These are phyloP conservation scores for Talaromyces ruber DNA, from an alignment of 495 filamentous ascomycete species.

Conservation along the genomic window DNA sequence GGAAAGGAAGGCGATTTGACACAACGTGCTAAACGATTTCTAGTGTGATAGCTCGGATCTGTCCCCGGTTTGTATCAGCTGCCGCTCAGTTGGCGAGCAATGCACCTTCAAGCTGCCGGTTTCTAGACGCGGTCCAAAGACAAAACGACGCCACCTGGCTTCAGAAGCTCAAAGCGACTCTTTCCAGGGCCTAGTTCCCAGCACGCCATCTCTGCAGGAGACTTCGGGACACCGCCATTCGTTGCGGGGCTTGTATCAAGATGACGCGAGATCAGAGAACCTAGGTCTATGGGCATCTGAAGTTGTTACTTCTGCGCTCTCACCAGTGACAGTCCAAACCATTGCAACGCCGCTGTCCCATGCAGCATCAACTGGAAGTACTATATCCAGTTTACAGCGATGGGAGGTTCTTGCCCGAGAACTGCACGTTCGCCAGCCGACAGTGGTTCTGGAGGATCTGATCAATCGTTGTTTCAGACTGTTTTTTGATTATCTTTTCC, in stretches of 20 bases:
- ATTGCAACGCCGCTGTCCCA: slow-evolving; percentile 8
- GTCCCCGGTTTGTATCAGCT: slow-evolving; percentile 10
- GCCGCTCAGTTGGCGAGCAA: slow-evolving; percentile 6
- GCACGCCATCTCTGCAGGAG: background rate
- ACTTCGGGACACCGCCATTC: background rate
- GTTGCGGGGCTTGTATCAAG: background rate
- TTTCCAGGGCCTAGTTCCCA: background rate
- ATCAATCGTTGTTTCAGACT: slow-evolving; percentile 16
- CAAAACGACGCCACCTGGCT: slow-evolving; percentile 6
- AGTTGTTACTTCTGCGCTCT: slow-evolving; percentile 12
- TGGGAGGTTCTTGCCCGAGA: slow-evolving; percentile 9
- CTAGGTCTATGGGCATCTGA: slow-evolving; percentile 10
- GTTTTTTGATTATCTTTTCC: slow-evolving; percentile 20
- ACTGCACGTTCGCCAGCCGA: background rate
- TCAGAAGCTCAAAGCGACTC: background rate
- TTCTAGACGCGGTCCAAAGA: slow-evolving; percentile 13
- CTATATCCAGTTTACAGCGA: slow-evolving; percentile 10
- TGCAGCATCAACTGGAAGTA: slow-evolving; percentile 7
- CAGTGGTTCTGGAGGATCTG: slow-evolving; percentile 5
- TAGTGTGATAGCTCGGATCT: slow-evolving; percentile 11
- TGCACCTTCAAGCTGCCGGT: slow-evolving; percentile 16
- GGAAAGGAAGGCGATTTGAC: background rate
- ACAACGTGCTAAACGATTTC: background rate
- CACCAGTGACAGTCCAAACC: slow-evolving; percentile 12
- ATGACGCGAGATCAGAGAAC: background rate